Base-by-base conservation (phyloP, 2,329 filamentous ascomycete species). In the Fusarium sp. region DNA sequence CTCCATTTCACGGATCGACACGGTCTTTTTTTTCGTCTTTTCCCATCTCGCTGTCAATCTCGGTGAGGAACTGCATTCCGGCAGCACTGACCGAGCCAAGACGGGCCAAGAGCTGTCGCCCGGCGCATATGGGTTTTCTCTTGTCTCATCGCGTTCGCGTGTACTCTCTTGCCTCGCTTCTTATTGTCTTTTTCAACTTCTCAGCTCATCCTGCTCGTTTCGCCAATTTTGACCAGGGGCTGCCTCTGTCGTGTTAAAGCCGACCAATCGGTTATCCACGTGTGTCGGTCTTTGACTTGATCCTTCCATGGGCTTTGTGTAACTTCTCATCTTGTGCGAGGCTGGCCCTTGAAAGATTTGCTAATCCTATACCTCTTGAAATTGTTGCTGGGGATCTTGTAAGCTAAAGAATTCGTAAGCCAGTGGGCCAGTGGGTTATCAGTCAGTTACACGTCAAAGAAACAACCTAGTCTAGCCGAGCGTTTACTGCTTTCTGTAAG, bases 231-330 rank as follows among this genome's bases (percentile, higher is more conserved):
- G 59, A 68, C 16, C 58, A 70, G 63, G 67, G 67, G 54, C 47
- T 51, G 34, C 26, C 10, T 8, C 23, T 28, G 18, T 28, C 40
- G 51, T 62, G 40, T 55, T 31, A 41, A 44, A 65, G 37, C 36
- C 15, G 37, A 46, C 67, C 67, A 70, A 70, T 70, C 57, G 54
- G 63, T 70, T 60, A 52, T 68, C 67, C 67, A 70, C 67, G 67
- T 70, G 67, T 61, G 47, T 65, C 57, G 49, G 57, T 56, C 37
- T 53, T 31, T 36, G 18, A 52, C 41, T 45, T 50, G 49, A 28
- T 41, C 49, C 49, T 63, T 30, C 34, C 49, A 33, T 44, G 42
- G 23, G 33, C 50, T 57, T 67, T 50, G 47, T 49, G 44, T n/a
- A 52, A 52, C 26, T 36, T 40, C 34, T 53, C 59, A 30, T 51